phyloP scores from a whole-genome alignment of 148 eudicot genomes.

The Amaranthus palmeri region DNA sequence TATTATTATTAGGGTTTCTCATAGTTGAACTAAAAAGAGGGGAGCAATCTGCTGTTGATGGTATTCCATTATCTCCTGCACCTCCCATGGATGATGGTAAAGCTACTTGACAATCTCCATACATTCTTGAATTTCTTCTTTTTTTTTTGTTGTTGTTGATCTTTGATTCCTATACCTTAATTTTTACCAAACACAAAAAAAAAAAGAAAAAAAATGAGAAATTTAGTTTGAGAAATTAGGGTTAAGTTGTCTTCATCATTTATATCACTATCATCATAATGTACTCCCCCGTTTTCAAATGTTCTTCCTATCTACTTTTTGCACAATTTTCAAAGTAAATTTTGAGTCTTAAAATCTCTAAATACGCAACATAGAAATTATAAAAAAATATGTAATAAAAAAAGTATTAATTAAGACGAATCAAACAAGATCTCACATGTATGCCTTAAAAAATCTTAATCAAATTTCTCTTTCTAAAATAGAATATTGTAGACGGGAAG shows the following conservation, averaged over 20 bases:
- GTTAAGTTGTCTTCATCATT: slow-evolving; percentile 17
- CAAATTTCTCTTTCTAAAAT: too few relatives aligned
- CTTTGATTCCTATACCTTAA: slow-evolving; percentile 3
- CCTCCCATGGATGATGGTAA: slow-evolving; percentile 58
- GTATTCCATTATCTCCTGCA: slow-evolving; percentile 23
- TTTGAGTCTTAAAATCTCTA: too few relatives aligned
- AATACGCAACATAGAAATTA: too few relatives aligned
- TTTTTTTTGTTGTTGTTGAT: neutral
- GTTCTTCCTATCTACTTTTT: too few relatives aligned
- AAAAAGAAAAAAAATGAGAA: neutral
- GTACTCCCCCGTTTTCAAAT: neutral
- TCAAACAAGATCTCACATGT: too few relatives aligned
- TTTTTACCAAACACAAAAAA: neutral
- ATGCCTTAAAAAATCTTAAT: too few relatives aligned
- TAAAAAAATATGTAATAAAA: too few relatives aligned
- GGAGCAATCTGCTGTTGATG: slow-evolving; percentile 22
- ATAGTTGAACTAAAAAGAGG: slow-evolving; percentile 46
- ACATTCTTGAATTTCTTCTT: slow-evolving; percentile 38
- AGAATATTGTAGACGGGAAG: too few relatives aligned
- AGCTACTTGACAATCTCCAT: slow-evolving; percentile 89
- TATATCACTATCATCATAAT: neutral
- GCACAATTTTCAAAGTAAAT: too few relatives aligned
- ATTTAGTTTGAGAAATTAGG: slow-evolving; percentile 16
- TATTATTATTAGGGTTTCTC: slow-evolving; percentile 51
- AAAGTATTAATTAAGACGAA: too few relatives aligned